These are phyloP conservation scores for Axilococcus clingmanii DNA, from an alignment of 139 green algal genomes.

Conservation along the genomic window DNA sequence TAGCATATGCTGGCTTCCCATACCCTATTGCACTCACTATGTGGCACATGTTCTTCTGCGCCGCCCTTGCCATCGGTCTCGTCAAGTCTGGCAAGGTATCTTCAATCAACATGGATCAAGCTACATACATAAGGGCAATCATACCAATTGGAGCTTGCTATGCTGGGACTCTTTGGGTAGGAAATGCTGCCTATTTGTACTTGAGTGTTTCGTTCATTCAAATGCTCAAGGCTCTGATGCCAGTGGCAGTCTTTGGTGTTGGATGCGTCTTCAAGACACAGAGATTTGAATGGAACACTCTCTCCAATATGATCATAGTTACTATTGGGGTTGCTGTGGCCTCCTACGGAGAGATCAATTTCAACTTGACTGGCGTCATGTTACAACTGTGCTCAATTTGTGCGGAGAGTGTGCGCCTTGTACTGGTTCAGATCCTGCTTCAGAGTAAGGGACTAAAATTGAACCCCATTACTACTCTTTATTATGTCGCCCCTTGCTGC, in stretches of 20 bases:
- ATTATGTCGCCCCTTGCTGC: slow-evolving; percentile 54
- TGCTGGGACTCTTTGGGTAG: slow-evolving; percentile 85
- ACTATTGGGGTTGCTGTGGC: slow-evolving; percentile 76
- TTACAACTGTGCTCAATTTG: slow-evolving; percentile 3
- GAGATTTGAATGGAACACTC: slow-evolving; percentile 36
- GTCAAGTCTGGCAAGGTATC: slow-evolving; percentile 52
- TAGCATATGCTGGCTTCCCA: slow-evolving; percentile 72
- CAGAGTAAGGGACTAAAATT: slow-evolving; percentile 66
- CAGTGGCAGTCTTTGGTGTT: slow-evolving; percentile 18
- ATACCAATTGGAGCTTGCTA: slow-evolving; percentile 88
- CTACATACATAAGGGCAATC: slow-evolving; percentile 64
- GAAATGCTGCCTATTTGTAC: slow-evolving; percentile 95
- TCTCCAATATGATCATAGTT: slow-evolving; percentile 82
- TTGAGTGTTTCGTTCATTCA: slow-evolving; percentile 96
- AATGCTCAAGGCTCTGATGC: slow-evolving; percentile 86
- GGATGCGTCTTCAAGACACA: slow-evolving; percentile 69
- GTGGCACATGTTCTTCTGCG: slow-evolving; percentile 86
- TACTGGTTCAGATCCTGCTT: slow-evolving; percentile 72
- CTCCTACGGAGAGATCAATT: slow-evolving; percentile 40
- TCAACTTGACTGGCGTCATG: slow-evolving; percentile 6
- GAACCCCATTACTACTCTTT: slow-evolving; percentile 83
- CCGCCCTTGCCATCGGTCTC: slow-evolving; percentile 51
- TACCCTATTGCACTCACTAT: slow-evolving; percentile 80
- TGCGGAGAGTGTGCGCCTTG: slow-evolving; percentile 5
- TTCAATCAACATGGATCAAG: slow-evolving; percentile 54